Percentiles rank a stretch among this genome's conserved stretches.
Evolutionary conservation across 1,284 basidiomycete species (phyloP).

Genomic region (Mycena citricolor): DNA sequence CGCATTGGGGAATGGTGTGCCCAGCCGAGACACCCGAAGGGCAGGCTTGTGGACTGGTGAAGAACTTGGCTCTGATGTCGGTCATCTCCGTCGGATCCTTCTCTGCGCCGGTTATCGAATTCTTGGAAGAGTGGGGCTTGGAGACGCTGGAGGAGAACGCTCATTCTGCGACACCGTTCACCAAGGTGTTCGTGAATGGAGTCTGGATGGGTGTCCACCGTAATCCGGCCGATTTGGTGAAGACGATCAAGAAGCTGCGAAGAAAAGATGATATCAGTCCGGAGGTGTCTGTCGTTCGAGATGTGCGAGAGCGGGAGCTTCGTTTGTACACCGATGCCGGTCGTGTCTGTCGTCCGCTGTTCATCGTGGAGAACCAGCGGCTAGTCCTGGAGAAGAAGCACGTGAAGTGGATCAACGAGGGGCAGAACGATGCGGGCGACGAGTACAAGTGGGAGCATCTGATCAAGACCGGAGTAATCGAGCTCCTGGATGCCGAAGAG

Average conservation of each 20-base stretch:
- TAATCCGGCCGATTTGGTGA: constrained; percentile 89
- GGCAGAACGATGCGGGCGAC: constrained; percentile 53
- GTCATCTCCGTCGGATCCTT: constrained; percentile 98
- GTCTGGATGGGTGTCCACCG: constrained; percentile 99
- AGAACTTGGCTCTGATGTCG: constrained; percentile 97
- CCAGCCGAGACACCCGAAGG: constrained; percentile 99
- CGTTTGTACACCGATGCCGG: constrained; percentile 96
- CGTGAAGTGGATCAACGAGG: constrained; percentile 69
- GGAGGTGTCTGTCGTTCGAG: constrained; percentile 95
- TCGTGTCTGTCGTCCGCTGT: constrained; percentile 93
- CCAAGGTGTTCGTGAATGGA: constrained; percentile 99
- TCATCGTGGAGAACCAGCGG: constrained; percentile 92
- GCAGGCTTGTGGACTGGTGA: constrained; percentile 98
- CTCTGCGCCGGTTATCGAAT: constrained; percentile 96
- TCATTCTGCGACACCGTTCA: constrained; percentile 78
- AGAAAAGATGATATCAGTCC: constrained; percentile 95
- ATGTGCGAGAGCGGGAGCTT: constrained; percentile 94
- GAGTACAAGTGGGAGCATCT: constrained; percentile 86
- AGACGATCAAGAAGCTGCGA: constrained; percentile 90
- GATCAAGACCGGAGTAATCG: constrained; percentile 87
- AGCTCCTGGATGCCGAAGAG: constrained; percentile 96
- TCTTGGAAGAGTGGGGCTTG: constrained; percentile 97
- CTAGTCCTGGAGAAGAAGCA: constrained; percentile 86
- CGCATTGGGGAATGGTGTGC: constrained; percentile 99
- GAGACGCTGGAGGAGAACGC: constrained; percentile 91